A percentile compares a stretch with the other conserved stretches of the same genome.
Conservation (phyloP, 2,329 filamentous ascomycete species). For the Fusarium hainanense region DNA sequence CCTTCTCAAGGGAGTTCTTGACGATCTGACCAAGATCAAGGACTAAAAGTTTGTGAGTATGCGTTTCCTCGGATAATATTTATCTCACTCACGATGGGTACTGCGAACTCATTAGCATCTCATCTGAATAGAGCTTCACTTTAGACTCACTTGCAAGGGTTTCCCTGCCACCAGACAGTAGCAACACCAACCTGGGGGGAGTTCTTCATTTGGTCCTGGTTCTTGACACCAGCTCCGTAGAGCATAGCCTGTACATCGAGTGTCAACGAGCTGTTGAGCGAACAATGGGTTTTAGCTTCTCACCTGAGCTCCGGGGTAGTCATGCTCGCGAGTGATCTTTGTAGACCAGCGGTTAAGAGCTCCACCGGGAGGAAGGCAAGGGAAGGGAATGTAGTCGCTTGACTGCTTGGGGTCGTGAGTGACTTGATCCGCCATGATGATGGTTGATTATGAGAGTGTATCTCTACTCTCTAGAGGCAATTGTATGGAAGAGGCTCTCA, state of each 20-base stretch:
- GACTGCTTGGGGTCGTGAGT: constrained; percentile 59
- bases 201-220: constrained; percentile 86
- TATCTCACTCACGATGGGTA: constrained; percentile 55
- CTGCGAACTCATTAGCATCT: constrained; percentile 42
- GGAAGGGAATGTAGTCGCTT: constrained; percentile 65
- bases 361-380: constrained; percentile 62
- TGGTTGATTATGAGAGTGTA: background rate
- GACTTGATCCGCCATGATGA: constrained; percentile 45
- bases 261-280: background rate
- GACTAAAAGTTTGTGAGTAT: constrained; percentile 61
- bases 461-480: constrained; percentile 4
- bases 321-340: constrained; percentile 83
- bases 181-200: constrained; percentile 91
- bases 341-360: constrained; percentile 87
- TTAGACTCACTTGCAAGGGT: constrained; percentile 86
- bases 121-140: background rate
- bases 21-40: constrained; percentile 88
- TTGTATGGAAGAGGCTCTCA: background rate
- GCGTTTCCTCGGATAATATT: background rate
- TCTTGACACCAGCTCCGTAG: constrained; percentile 89
- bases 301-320: constrained; percentile 91
- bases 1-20: constrained; percentile 81
- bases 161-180: constrained; percentile 97
- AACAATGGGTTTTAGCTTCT: constrained; percentile 9
- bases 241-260: constrained; percentile 78